Conservation (phyloP, 305 asterid species). For the Fraxinus dipetala region DNA sequence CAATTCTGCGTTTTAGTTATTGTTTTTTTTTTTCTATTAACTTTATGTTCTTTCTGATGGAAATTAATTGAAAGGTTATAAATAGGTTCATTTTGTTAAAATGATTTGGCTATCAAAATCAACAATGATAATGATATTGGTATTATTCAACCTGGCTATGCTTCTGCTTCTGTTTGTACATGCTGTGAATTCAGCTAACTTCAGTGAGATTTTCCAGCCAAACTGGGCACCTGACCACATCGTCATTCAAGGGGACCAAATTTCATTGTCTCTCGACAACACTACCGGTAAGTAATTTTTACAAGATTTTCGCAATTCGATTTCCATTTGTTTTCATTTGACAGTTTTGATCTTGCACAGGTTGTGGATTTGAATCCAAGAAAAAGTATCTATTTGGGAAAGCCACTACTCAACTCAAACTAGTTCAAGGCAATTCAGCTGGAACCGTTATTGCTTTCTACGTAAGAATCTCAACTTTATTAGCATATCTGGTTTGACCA, state of each 20-base stretch:
- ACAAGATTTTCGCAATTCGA: background rate
- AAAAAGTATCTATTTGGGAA: slow-evolving; percentile 54
- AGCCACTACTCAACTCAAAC: slow-evolving; percentile 46
- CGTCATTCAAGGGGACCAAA: slow-evolving; percentile 33
- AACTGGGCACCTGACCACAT: slow-evolving; percentile 56
- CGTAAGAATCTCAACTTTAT: slow-evolving; percentile 27
- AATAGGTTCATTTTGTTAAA: background rate
- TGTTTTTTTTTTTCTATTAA: background rate
- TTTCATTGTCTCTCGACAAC: slow-evolving; percentile 39
- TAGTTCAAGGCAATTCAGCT: slow-evolving; percentile 56
- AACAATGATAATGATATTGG: slow-evolving; percentile 10
- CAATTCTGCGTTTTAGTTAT: background rate
- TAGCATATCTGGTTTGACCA: background rate
- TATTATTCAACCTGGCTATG: slow-evolving; percentile 17
- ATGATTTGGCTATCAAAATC: background rate
- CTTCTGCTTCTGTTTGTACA: slow-evolving; percentile 3
- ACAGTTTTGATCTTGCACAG: slow-evolving; percentile 20
- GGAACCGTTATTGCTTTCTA: slow-evolving; percentile 63
- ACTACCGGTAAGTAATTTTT: slow-evolving; percentile 35
- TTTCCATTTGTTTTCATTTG: background rate
- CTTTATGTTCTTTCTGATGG: background rate
- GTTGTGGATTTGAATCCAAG: slow-evolving; percentile 65
- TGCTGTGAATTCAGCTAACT: slow-evolving; percentile 28
- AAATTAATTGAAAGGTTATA: background rate
- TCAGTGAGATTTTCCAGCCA: slow-evolving; percentile 40